These are phyloP conservation scores for Fusarium lyarnte DNA, from an alignment of 2,329 filamentous ascomycete species.

Conservation along the genomic window DNA sequence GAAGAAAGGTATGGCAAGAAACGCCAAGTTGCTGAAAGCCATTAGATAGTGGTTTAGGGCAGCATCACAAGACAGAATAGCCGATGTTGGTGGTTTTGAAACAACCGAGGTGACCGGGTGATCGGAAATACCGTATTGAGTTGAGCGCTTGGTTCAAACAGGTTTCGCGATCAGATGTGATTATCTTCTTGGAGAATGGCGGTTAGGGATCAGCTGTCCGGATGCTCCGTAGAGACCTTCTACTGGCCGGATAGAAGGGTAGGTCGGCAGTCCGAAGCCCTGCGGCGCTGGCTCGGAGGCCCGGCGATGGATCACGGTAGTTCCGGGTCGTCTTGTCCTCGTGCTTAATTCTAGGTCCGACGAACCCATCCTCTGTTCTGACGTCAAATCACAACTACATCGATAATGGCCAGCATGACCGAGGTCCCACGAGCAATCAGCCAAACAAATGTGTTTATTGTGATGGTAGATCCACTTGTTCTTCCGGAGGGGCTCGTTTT, in stretches of 20 bases:
- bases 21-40: not conserved
- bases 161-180: conserved; percentile 8
- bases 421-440: conserved; percentile 36
- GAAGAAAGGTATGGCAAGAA: conserved; percentile 4
- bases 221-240: not conserved
- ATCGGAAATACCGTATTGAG: conserved; percentile 34
- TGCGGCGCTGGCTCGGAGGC: conserved; percentile 30
- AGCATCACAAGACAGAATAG: conserved; percentile 24
- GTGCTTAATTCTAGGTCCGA: conserved; percentile 6
- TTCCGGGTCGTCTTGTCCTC: conserved; percentile 24
- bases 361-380: conserved; percentile 26
- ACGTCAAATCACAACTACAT: conserved; percentile 38
- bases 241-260: conserved; percentile 38
- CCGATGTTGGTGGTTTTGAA: conserved; percentile 20
- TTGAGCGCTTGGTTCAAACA: conserved; percentile 3
- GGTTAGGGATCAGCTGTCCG: not conserved
- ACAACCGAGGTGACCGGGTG: conserved; percentile 38
- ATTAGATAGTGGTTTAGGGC: not conserved
- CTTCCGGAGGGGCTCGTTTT: conserved; percentile 1
- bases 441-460: conserved; percentile 11
- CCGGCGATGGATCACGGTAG: conserved; percentile 36
- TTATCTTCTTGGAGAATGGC: conserved; percentile 4
- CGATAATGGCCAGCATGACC: conserved; percentile 28
- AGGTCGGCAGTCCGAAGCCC: conserved; percentile 39
- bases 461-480: conserved; percentile 13